phyloP scores from a whole-genome alignment of 2,329 filamentous ascomycete genomes.

The Hypoxylon sp. region DNA sequence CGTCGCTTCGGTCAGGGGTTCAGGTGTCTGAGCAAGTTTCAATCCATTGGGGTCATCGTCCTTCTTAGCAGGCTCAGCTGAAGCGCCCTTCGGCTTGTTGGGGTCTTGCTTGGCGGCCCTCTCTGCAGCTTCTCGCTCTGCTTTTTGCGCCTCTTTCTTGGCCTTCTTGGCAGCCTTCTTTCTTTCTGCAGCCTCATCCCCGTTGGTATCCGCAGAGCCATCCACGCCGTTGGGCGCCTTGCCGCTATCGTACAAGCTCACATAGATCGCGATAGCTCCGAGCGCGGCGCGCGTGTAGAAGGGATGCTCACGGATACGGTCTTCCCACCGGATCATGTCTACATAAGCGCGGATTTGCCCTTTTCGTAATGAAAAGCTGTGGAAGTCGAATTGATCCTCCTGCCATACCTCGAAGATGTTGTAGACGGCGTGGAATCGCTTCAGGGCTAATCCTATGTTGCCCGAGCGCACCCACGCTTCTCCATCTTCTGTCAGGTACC shows the following conservation, averaged over 20 bases:
- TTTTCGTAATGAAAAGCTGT: conserved; percentile 96
- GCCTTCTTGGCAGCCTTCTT: conserved; percentile 94
- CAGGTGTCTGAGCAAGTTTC: conserved; percentile 83
- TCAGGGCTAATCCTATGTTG: conserved; percentile 87
- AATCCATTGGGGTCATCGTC: conserved; percentile 89
- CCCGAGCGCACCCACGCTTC: conserved; percentile 87
- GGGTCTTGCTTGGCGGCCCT: conserved; percentile 85
- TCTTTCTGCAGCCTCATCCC: conserved; percentile 75
- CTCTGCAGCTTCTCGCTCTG: conserved; percentile 84
- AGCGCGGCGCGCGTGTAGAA: conserved; percentile 91
- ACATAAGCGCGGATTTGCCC: conserved; percentile 95
- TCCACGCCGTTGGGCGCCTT: conserved; percentile 75
- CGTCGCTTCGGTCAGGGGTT: conserved; percentile 87
- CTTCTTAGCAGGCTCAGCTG: conserved; percentile 83
- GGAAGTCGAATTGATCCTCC: conserved; percentile 99
- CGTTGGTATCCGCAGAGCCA: conserved; percentile 62
- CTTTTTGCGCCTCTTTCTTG: conserved; percentile 81
- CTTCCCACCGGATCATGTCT: conserved; percentile 97
- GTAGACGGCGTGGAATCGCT: conserved; percentile 89
- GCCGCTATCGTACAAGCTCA: conserved; percentile 83
- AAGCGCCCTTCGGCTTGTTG: conserved; percentile 78
- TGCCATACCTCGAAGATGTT: conserved; percentile 98
- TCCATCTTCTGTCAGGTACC: conserved; percentile 96
- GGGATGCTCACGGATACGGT: conserved; percentile 89
- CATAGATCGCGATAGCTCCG: conserved; percentile 83